Conservation (phyloP, 768 basidiomycete species). For the Lactarius evosmus region DNA sequence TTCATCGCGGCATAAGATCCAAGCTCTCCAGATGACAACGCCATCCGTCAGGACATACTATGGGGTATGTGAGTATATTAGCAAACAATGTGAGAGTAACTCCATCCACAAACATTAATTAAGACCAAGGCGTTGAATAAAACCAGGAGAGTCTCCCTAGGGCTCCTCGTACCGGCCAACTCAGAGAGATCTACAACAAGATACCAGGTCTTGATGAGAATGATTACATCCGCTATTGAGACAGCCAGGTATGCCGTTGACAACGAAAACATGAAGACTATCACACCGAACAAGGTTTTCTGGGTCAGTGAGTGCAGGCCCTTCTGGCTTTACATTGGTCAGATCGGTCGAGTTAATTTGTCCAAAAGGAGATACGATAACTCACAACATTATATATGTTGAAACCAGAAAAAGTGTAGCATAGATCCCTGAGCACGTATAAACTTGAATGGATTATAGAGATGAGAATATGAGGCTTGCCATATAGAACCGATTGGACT, state of each 20-base stretch:
- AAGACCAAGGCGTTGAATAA: neutral
- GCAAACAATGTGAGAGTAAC: neutral
- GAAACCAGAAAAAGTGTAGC: neutral
- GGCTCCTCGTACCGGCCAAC: neutral
- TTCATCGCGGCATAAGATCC: constrained; percentile 6
- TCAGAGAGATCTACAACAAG: neutral
- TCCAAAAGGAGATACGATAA: neutral
- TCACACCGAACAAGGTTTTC: neutral
- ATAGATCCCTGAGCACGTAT: neutral
- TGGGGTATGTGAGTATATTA: neutral
- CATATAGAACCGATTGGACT: neutral
- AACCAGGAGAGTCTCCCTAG: neutral
- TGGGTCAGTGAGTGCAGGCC: neutral
- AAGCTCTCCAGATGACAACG: constrained; percentile 1
- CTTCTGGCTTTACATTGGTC: neutral
- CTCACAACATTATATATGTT: neutral
- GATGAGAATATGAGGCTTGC: neutral
- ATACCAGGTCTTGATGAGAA: neutral
- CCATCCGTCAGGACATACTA: neutral
- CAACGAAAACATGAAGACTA: constrained; percentile 5
- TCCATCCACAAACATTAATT: neutral
- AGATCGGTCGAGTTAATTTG: neutral
- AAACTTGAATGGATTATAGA: neutral
- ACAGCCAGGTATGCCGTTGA: neutral
- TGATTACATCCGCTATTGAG: neutral